These are phyloP conservation scores for Baudoinia panamericana DNA, from an alignment of 495 filamentous ascomycete species.

Conservation along the genomic window DNA sequence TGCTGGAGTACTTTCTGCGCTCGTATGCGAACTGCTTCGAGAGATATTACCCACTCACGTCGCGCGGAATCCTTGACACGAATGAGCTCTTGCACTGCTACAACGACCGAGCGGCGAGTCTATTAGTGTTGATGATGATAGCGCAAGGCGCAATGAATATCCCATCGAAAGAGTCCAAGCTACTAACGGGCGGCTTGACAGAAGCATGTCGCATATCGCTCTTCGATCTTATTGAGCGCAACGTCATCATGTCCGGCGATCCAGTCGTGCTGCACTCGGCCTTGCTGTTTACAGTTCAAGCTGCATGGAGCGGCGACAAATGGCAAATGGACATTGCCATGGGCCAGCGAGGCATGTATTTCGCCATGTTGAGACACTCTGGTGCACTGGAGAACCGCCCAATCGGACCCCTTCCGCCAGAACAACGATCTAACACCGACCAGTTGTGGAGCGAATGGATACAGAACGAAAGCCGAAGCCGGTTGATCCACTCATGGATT, in stretches of 20 bases:
- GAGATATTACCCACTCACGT: slow-evolving; percentile 44
- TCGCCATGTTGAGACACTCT: slow-evolving; percentile 47
- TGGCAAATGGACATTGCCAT: slow-evolving; percentile 60
- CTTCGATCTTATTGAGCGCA: slow-evolving; percentile 52
- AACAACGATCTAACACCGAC: slow-evolving; percentile 32
- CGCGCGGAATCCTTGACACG: slow-evolving; percentile 40
- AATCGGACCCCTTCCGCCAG: slow-evolving; percentile 15
- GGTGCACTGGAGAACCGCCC: slow-evolving; percentile 39
- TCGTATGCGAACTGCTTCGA: slow-evolving; percentile 46
- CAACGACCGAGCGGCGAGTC: slow-evolving; percentile 44
- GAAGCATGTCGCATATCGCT: slow-evolving; percentile 54
- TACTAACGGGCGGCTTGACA: slow-evolving; percentile 47
- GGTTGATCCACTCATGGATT: slow-evolving; percentile 52
- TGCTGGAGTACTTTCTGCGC: slow-evolving; percentile 47
- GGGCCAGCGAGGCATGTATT: slow-evolving; percentile 56
- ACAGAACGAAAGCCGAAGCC: slow-evolving; percentile 43
- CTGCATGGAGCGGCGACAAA: slow-evolving; percentile 54
- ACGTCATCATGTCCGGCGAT: slow-evolving; percentile 47
- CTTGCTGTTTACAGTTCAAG: slow-evolving; percentile 46
- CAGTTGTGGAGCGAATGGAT: slow-evolving; percentile 44
- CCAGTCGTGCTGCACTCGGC: slow-evolving; percentile 45
- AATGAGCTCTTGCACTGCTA: slow-evolving; percentile 42
- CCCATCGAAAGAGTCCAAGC: slow-evolving; percentile 43
- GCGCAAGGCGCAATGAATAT: slow-evolving; percentile 47
- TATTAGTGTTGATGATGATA: slow-evolving; percentile 52